Evolutionary conservation across 148 eudicot genomes (phyloP).

Genomic region (Chenopodium formosanum): DNA sequence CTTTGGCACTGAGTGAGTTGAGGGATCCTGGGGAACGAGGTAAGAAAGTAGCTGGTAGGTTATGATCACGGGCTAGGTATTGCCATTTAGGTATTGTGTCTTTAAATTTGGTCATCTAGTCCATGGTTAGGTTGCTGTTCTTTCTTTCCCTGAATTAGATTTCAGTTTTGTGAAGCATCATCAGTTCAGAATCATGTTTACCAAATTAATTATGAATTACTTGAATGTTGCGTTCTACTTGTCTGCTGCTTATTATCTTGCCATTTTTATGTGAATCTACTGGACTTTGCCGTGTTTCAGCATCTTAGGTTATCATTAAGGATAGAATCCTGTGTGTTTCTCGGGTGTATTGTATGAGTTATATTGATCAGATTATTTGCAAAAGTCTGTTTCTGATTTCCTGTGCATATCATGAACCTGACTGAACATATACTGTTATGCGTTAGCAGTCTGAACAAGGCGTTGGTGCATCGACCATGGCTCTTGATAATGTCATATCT

Average conservation of each 20-base stretch:
- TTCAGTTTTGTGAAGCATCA: neutral
- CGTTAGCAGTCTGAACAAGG: neutral
- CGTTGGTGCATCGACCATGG: constrained; percentile 36
- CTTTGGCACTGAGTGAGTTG: neutral
- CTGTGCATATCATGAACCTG: constrained; percentile 3
- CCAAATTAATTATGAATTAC: neutral
- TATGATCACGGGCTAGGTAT: neutral
- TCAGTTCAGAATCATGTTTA: neutral
- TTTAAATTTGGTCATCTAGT: neutral
- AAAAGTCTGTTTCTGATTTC: neutral
- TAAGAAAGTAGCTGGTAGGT: no score
- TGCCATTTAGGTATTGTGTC: neutral
- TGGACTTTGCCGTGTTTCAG: neutral
- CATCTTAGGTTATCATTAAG: neutral
- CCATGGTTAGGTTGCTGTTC: neutral
- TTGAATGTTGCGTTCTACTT: neutral
- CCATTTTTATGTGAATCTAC: neutral
- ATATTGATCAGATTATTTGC: no score
- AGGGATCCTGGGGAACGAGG: neutral
- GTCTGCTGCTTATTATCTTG: neutral
- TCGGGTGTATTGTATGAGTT: neutral
- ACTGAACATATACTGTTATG: neutral
- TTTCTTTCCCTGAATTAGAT: neutral
- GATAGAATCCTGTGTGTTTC: neutral
- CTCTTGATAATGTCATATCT: constrained; percentile 52